Evolutionary conservation across 805 yeast genomes (phyloP), one percentile per base, ranked within the genome.

Genomic region (Candida nemodendra): DNA sequence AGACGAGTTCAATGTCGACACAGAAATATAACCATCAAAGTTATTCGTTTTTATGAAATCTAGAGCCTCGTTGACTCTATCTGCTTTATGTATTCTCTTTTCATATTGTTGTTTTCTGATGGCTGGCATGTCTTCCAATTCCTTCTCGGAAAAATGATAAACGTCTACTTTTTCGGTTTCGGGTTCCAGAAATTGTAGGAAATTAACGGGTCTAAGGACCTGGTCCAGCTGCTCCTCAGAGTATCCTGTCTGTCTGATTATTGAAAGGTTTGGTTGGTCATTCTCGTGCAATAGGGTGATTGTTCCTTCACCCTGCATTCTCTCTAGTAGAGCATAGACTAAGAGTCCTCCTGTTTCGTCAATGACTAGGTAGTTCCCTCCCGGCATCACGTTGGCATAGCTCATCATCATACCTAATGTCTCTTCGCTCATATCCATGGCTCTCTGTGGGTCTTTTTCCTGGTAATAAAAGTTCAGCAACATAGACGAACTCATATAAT

Each of bases 301-400:
- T 3, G 69, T 57, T 9, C 82, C 82, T 36, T 77, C 66, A 11
- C 96, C 95, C 43, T 79, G 79, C 91, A 95, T 86, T 56, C 97
- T 72, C 59, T 93, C 99, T 62, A 93, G 57, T 72, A 93, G 69
- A 4, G 95, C 87, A 43, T 85, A 85, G 5, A 85, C 76, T 1
- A 93, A 57, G n/a, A 91, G 71, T 5, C 98, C 96, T 22, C 95
- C 90, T n/a, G 96, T 84, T 56, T 93, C 99, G 56, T 93, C 99
- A 38, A 88, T 71, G 3, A 91, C 81, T 16, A 93, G 66, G 54
- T 93, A 93, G 41, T 75, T 79, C 1, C 99, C 98, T 9, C 95
- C 95, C 1, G 96, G 89, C 54, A 81, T 78, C 23, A 93, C 76
- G 56, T 91, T 88, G 2, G 83, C 96, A 50, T 83, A 71, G 43